A percentile compares a stretch with the other conserved stretches of the same genome.
These are phyloP conservation scores for Rhipidocladum racemiflorum DNA, from an alignment of 176 grass and related monocot species.

Conservation along the genomic window DNA sequence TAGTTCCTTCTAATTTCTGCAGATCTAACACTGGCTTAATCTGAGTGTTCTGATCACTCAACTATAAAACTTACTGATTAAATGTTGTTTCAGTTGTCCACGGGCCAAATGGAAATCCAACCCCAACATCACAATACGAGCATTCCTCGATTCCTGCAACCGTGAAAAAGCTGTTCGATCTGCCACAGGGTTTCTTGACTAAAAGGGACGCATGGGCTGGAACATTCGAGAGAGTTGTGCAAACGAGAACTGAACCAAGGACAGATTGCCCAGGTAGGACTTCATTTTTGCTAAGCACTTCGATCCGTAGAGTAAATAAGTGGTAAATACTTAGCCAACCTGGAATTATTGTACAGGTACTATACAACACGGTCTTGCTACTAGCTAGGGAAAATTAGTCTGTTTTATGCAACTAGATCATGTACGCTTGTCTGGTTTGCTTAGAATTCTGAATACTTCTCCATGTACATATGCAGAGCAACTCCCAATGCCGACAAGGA, in stretches of 20 bases:
- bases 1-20: neutral
- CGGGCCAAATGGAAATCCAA: constrained; percentile 58
- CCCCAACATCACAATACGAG: constrained; percentile 79
- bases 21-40: neutral
- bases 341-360: neutral
- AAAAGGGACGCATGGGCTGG: constrained; percentile 90
- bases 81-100: constrained; percentile 55
- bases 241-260: constrained; percentile 51
- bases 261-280: constrained; percentile 81
- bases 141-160: constrained; percentile 95
- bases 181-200: constrained; percentile 66
- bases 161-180: constrained; percentile 73
- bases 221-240: constrained; percentile 75
- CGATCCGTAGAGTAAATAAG: neutral
- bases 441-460: neutral
- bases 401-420: neutral
- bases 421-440: neutral
- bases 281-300: neutral
- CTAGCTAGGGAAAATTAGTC: neutral
- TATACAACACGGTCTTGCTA: neutral
- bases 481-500: constrained; percentile 67
- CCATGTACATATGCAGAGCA: constrained; percentile 35
- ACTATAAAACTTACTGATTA: neutral
- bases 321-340: too few species aligned
- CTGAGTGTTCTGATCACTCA: neutral